Base-by-base conservation (phyloP, 768 basidiomycete species). In the Pisolithus sp. region DNA sequence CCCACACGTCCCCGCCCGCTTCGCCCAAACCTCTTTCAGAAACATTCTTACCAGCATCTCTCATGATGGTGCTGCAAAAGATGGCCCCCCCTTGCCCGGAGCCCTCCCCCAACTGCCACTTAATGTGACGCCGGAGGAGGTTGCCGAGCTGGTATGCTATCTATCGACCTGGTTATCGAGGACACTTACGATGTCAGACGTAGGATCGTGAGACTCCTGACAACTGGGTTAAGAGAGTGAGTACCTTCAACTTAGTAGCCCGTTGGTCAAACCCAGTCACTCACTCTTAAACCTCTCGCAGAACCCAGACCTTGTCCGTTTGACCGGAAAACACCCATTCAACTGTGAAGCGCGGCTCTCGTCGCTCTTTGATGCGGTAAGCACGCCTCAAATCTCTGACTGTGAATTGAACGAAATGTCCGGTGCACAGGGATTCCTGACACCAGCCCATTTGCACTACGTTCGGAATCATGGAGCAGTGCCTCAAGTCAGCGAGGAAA, bases 391-490 rank as follows among this genome's bases (percentile, higher is more conserved):
- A 5, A 12, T 21, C 26, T 28, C 1, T 30, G 7, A 10, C 18
- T 31, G n/a, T 10, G n/a, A 6, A 10, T 44, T 43, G 15, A 53
- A 20, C 15, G 24, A 15, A 48, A 20, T 15, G n/a, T 28, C 10
- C 40, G n/a, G 7, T 53, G 24, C 43, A 26, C 24, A 72, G 55
- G 81, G 81, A 12, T 83, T 83, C 62, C 55, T 83, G 49, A 83
- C 81, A 1, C 76, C 81, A 0, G 71, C 71, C 47, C 69, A 73
- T 53, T 68, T 80, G 8, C 78, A 76, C 65, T 83, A 71, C 58
- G 82, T 83, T n/a, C 75, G 82, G 15, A 83, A 80, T 54, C 82
- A 84, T 53, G 82, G 83, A 10, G 73, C 78, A 1, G 80, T 81
- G 4, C 82, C 82, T 1, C 62, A 62, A 18, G 66, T 83, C 13